A percentile compares a stretch with the other conserved stretches of the same genome.
These are phyloP conservation scores for Hygrocybe punicea DNA, from an alignment of 768 basidiomycete genomes.

Conservation along the genomic window DNA sequence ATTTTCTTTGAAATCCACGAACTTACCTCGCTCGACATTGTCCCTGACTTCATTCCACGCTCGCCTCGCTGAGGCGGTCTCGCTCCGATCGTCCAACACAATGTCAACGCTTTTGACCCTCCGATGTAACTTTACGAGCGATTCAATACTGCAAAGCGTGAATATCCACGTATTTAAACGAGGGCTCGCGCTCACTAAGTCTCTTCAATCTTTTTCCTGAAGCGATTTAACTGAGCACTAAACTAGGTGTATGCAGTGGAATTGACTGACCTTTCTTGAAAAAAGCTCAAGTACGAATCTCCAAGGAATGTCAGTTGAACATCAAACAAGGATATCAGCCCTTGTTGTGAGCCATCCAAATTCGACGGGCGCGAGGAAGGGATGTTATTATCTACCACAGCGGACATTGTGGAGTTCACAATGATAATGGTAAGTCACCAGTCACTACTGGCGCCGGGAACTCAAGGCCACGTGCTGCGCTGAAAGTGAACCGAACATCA, in stretches of 20 bases:
- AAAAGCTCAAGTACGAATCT: conserved; percentile 80
- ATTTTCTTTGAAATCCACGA: not conserved
- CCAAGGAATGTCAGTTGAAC: conserved; percentile 62
- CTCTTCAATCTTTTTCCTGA: conserved; percentile 81
- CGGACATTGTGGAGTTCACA: not conserved
- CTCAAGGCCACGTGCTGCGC: no score
- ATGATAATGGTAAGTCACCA: no score
- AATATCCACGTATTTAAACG: not conserved
- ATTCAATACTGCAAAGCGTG: conserved; percentile 56
- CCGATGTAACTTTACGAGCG: conserved; percentile 67
- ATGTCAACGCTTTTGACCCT: conserved; percentile 68
- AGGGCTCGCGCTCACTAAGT: conserved; percentile 55
- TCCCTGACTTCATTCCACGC: conserved; percentile 86
- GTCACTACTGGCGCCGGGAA: no score
- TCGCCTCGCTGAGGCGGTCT: conserved; percentile 58
- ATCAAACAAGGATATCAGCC: conserved; percentile 71
- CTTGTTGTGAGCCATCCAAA: conserved; percentile 29
- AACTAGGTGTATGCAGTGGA: conserved; percentile 6
- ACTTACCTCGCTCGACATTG: conserved; percentile 74
- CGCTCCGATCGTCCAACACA: conserved; percentile 67
- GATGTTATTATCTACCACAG: not conserved
- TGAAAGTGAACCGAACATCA: no score
- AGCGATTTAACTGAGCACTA: conserved; percentile 17
- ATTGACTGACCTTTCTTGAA: conserved; percentile 69
- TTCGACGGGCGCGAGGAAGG: conserved; percentile 2